These are phyloP conservation scores for Aspergillus flavus DNA, from an alignment of 2,329 filamentous ascomycete genomes.

Conservation along the genomic window DNA sequence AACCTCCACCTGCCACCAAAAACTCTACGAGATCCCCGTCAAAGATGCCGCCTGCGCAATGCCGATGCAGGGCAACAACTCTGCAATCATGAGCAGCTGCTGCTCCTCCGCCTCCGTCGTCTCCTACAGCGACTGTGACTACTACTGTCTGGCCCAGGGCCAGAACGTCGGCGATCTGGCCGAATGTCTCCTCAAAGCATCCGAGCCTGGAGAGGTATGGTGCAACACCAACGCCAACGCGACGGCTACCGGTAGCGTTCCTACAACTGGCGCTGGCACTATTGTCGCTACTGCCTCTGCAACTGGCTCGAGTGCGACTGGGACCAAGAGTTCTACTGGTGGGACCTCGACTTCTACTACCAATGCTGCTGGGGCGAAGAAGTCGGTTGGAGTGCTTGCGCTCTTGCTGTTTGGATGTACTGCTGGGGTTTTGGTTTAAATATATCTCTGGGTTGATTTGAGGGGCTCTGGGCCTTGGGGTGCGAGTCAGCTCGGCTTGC, in stretches of 20 bases:
- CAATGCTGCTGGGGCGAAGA: slow-evolving; percentile 12
- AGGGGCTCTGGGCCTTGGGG: neutral
- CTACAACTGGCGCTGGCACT: slow-evolving; percentile 20
- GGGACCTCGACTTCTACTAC: neutral
- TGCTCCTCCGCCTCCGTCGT: slow-evolving; percentile 23
- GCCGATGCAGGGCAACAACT: slow-evolving; percentile 24
- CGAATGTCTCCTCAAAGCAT: slow-evolving; percentile 26
- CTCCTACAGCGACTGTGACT: slow-evolving; percentile 26
- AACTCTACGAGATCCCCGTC: slow-evolving; percentile 27
- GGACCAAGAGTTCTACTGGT: neutral
- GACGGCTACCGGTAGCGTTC: slow-evolving; percentile 23
- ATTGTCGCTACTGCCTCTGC: slow-evolving; percentile 17
- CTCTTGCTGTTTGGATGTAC: slow-evolving; percentile 17
- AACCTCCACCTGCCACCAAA: slow-evolving; percentile 24
- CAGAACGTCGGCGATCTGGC: slow-evolving; percentile 22
- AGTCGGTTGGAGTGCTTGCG: slow-evolving; percentile 9
- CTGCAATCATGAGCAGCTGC: slow-evolving; percentile 25
- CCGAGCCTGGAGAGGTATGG: slow-evolving; percentile 24
- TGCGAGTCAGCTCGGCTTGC: neutral
- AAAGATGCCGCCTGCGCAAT: slow-evolving; percentile 29
- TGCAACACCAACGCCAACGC: slow-evolving; percentile 28
- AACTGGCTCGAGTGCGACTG: slow-evolving; percentile 9
- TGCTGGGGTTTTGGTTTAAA: slow-evolving; percentile 4
- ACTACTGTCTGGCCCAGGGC: slow-evolving; percentile 27
- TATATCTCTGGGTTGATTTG: neutral